These are phyloP conservation scores for Erysimum cheiri DNA, from an alignment of 441 rosid species.

Conservation along the genomic window DNA sequence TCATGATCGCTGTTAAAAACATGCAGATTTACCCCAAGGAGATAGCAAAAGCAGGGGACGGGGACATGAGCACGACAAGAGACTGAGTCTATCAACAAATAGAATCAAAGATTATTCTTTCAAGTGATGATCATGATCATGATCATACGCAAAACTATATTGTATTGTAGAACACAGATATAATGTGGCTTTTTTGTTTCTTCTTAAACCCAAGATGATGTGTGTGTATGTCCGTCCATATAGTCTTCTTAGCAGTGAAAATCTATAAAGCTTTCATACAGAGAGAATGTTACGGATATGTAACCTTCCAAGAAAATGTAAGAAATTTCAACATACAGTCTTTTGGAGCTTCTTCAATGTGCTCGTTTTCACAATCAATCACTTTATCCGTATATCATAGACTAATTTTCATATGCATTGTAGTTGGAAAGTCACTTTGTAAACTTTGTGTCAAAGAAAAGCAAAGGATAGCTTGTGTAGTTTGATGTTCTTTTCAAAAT, in stretches of 20 bases:
- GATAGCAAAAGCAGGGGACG: conserved; percentile 43
- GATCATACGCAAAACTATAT: conserved; percentile 1
- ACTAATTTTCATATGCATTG: background rate
- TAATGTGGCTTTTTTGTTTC: background rate
- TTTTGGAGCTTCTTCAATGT: background rate
- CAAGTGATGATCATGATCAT: conserved; percentile 6
- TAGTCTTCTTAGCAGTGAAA: conserved; percentile 4
- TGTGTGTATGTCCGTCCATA: background rate
- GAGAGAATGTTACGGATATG: background rate
- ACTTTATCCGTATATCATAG: background rate
- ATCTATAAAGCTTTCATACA: background rate
- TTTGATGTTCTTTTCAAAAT: background rate
- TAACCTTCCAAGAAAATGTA: background rate
- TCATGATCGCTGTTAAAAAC: background rate
- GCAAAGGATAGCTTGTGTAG: background rate
- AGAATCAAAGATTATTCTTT: background rate
- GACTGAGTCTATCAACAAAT: background rate
- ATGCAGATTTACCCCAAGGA: conserved; percentile 41
- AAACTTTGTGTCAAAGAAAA: background rate
- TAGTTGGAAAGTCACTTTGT: background rate
- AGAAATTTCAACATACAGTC: background rate
- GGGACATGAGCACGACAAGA: conserved; percentile 35
- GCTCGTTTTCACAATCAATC: background rate
- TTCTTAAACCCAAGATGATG: background rate
- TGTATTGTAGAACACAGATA: conserved; percentile 8